A percentile compares a stretch with the other conserved stretches of the same genome.
Conservation (phyloP, 2,329 filamentous ascomycete species). For the Colletotrichum magnum region DNA sequence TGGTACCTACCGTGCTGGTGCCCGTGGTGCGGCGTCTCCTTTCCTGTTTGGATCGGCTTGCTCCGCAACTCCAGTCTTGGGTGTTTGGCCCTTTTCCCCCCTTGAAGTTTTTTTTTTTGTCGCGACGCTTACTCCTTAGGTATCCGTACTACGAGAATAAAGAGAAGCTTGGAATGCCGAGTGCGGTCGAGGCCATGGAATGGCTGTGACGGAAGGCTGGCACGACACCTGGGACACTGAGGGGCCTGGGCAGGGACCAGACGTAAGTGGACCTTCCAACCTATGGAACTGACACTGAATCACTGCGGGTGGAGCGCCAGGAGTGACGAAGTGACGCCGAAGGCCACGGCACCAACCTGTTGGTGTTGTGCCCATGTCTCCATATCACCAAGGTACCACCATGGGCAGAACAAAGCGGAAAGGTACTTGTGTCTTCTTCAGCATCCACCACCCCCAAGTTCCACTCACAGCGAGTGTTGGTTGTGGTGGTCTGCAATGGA, state of each 20-base stretch:
- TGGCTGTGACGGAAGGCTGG: not conserved
- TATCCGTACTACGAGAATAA: too few species aligned
- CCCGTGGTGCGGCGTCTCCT: slow-evolving; percentile 4
- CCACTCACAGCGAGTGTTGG: not conserved
- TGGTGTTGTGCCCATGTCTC: not conserved
- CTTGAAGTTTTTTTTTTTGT: too few species aligned
- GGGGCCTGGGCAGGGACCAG: not conserved
- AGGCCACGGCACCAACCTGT: not conserved
- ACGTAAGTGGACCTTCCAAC: too few species aligned
- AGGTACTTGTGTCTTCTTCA: not conserved
- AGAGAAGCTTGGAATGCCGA: not conserved
- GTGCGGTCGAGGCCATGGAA: not conserved
- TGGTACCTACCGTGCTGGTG: too few species aligned
- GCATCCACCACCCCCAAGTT: not conserved
- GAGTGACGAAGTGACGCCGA: not conserved
- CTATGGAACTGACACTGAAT: not conserved
- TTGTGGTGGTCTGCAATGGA: not conserved
- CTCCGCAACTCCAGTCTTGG: not conserved
- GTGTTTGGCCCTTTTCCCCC: not conserved
- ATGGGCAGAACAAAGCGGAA: not conserved
- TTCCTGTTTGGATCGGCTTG: slow-evolving; percentile 1
- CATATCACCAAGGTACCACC: not conserved
- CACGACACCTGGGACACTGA: not conserved
- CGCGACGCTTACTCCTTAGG: too few species aligned
- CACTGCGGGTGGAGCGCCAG: not conserved